Base-by-base conservation (phyloP, 495 filamentous ascomycete genomes). In the Aspergillus hancockii region DNA sequence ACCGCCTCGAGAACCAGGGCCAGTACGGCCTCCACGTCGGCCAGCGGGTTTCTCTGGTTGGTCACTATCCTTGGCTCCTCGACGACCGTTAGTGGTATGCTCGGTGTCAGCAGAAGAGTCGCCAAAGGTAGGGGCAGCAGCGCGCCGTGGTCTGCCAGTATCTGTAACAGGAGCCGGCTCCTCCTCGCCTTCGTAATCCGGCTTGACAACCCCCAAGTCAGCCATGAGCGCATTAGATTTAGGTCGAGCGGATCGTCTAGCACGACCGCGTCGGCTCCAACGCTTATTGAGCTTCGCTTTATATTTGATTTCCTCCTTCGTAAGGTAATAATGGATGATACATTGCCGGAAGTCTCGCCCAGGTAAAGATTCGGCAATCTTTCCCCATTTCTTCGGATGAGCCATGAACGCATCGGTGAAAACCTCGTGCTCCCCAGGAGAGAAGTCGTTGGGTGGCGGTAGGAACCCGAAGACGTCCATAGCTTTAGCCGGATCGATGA, bases 271-370 rank as follows among this genome's bases (percentile, higher is more conserved):
- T 51, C 83, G 87, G 28, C 85, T 87, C 72, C 86, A 84, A 58
- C 86, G 88, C 73, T 85, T 93, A 28, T 75, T 80, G 49, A 90
- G 75, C 68, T 89, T 90, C 36, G 90, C 88, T 72, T 96, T 95
- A 65, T 97, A 93, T 57, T 91, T 91, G 23, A 86, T 85, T 57
- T 86, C 83, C 65, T 90, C 86, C 72, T 98, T 98, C 56, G 89
- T 96, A 61, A 92, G 83, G 71, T 98, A 98, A 71, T 98, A 98
- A 71, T 98, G 95, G 62, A 91, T 81, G 62, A 98, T 97, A 68
- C 90, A 95, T 50, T 92, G 86, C 62, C 89, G 85, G 73, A 89
- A 94, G 62, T 88, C 86, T 18, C 93, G 87, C 21, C 82, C 79
- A 12, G 85, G 81, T 13, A 97, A 69, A 22, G 81, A 79, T 23